Conservation (phyloP, 257 asterid genomes). For the Penstemon eatonii region DNA sequence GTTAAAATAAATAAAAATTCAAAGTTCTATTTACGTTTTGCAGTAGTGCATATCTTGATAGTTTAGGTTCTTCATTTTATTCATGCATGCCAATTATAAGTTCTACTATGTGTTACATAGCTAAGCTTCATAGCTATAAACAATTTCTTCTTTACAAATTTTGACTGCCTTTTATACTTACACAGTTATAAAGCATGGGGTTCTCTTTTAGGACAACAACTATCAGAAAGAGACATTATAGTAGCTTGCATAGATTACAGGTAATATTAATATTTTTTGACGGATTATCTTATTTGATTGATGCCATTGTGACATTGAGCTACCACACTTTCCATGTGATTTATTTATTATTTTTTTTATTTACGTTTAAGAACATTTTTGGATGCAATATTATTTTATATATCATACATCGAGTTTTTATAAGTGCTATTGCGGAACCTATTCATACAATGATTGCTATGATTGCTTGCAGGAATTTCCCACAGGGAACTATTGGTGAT, state of each 20-base stretch:
- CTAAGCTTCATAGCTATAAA: background rate
- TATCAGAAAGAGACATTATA: conserved; percentile 88
- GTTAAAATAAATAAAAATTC: too few species aligned
- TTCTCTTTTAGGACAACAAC: conserved; percentile 84
- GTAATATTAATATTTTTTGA: conserved; percentile 32
- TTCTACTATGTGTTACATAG: background rate
- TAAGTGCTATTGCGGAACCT: background rate
- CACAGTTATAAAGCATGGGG: conserved; percentile 99
- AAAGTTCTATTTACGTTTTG: too few species aligned
- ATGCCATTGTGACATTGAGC: background rate
- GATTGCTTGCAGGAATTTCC: conserved; percentile 79
- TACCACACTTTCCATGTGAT: background rate
- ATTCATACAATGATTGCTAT: background rate
- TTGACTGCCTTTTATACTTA: conserved; percentile 23
- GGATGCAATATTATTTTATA: too few species aligned
- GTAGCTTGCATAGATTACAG: conserved; percentile 99
- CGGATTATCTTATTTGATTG: conserved; percentile 7
- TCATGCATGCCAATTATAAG: conserved; percentile 5
- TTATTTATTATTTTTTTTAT: background rate
- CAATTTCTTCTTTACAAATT: conserved; percentile 9
- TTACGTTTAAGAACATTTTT: too few species aligned
- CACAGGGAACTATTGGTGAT: conserved; percentile 93
- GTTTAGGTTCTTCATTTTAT: background rate
- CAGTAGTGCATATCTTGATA: background rate
- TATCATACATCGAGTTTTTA: too few species aligned